Base-by-base conservation (phyloP, 2,329 filamentous ascomycete genomes). In the Trichoderma guizhouense region DNA sequence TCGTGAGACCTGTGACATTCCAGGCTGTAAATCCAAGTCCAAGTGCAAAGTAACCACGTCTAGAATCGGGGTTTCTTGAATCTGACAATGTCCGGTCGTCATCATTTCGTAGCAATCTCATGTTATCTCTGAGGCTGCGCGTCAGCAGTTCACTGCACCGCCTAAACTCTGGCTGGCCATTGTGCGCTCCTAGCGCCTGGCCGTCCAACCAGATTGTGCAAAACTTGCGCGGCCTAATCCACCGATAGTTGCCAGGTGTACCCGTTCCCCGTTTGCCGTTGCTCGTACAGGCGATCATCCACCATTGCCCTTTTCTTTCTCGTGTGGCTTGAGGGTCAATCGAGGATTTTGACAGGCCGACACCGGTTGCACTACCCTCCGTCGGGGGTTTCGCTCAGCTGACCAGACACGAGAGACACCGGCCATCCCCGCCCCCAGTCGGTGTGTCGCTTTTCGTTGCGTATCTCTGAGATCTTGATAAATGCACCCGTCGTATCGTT, bases 181-280 rank as follows among this genome's bases (percentile, higher is more conserved):
- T 43, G 47, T 66, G 63, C 62, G 63, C 34, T 74, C 66, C 69
- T 70, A 74, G 74, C 75, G 77, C 77, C 72, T 58, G 64, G 36
- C 69, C 67, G 71, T 74, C 78, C 78, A 79, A 79, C 78, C 77
- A 76, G 64, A 76, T 67, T 28, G 28, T 75, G 67, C 69, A 62
- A 73, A 71, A 74, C 73, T 51, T 57, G 76, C 76, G 76, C 76
- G 76, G 73, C 75, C 73, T 76, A 74, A 73, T 75, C 74, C 62
- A 51, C 72, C 73, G 67, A 66, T 73, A 71, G 72, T 76, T 76
- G 74, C 75, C 72, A 69, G 60, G 51, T 68, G 73, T 76, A 73
- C 74, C 71, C 73, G 73, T 60, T 60, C n/a, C 21, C 28, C 30
- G 28, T 24, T 53, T 21, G 47, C 30, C 57, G 57, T 36, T 21